Evolutionary conservation across 805 yeast genomes (phyloP), one percentile per base, ranked within the genome.

Genomic region (Isabelozyma rhagii): DNA sequence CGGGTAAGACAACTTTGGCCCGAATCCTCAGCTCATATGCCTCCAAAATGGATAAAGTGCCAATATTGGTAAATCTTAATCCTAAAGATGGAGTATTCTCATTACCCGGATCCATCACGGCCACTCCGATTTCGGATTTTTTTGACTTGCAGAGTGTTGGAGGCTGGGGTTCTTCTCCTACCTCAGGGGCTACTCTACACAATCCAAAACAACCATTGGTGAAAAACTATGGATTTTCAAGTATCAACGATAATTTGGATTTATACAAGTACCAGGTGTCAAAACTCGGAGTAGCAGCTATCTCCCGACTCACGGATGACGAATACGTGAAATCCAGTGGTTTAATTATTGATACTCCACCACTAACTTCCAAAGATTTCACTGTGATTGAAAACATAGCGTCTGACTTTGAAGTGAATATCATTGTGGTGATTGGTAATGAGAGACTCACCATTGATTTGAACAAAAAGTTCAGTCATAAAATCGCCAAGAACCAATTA

Each of bases 171-270:
- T 82, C 87, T 21, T 75, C 83, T 52, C 82, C 91, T 0, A 74
- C 78, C 4, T 83, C 89, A 9, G 94, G 96, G 41, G 82, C 89
- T 1, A 83, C 92, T 1, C 72, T 78, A 52, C 83, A 86, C 54
- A 92, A 88, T 63, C 88, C 89, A n/a, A 89, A 89, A 63, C 96
- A 89, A 65, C 97, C 98, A 0, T 64, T 87, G n/a, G 93, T 87
- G 8, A 85, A 87, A 59, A 84, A 79, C 59, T 90, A 75, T 66
- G 99, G 98, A 0, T 76, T 84, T 47, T 88, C 84, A 45, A 67
- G 72, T 38, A 74, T 81, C 10, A 56, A 67, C 1, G 84, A 82
- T 10, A 90, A 90, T 63, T 62, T 78, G 41, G 78, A 75, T 41
- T 73, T 78, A 47, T 90, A 81, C 68, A 75, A 78, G 52, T 68